Conservation (phyloP, 805 yeast species). For the Yamadazyma sp. region DNA sequence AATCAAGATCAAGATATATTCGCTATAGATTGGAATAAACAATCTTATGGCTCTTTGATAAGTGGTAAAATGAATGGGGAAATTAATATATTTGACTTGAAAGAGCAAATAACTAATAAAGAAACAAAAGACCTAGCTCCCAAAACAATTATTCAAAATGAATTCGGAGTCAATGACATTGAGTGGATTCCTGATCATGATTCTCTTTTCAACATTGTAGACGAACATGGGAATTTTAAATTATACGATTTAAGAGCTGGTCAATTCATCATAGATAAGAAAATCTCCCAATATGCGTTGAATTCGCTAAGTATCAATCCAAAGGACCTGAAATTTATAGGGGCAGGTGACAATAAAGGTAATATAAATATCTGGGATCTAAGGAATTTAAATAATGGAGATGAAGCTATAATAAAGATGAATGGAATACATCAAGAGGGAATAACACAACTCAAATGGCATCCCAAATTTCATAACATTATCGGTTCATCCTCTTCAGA, state of each 20-base stretch:
- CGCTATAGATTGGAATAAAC: conserved; percentile 73
- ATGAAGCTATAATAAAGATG: neutral
- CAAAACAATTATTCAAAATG: neutral
- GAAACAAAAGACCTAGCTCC: conserved; percentile 7
- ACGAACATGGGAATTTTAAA: conserved; percentile 56
- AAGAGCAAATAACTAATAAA: conserved; percentile 28
- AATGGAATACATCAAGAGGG: conserved; percentile 41
- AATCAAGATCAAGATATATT: conserved; percentile 48
- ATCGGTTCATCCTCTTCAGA: conserved; percentile 68
- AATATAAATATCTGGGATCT: conserved; percentile 61
- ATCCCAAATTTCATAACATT: conserved; percentile 49
- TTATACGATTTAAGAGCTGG: conserved; percentile 52
- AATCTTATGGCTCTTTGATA: conserved; percentile 55
- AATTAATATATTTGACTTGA: conserved; percentile 67
- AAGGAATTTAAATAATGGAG: conserved; percentile 30
- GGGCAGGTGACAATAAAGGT: conserved; percentile 67
- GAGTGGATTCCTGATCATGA: conserved; percentile 67
- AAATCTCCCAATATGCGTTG: conserved; percentile 33
- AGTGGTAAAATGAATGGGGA: conserved; percentile 64
- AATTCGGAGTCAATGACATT: conserved; percentile 62
- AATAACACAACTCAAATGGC: conserved; percentile 73
- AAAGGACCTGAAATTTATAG: conserved; percentile 52
- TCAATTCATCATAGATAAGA: conserved; percentile 1
- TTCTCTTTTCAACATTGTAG: conserved; percentile 58
- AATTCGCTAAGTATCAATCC: conserved; percentile 63